phyloP scores from a whole-genome alignment of 805 yeast genomes.

The Ogataea paraovalis region DNA sequence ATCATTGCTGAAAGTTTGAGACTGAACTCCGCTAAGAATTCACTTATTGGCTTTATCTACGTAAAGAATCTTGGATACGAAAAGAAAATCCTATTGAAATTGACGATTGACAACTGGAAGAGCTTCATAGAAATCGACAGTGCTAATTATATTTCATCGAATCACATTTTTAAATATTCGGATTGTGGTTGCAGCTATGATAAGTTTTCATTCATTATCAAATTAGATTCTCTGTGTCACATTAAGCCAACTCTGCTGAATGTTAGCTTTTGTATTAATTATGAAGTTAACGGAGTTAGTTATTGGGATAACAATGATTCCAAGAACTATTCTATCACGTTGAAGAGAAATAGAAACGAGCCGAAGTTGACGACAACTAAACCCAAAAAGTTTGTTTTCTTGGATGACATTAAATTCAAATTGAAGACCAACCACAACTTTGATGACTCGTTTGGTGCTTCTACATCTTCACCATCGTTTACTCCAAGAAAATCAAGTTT shows the following conservation, averaged over 20 bases:
- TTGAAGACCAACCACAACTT: slow-evolving; percentile 29
- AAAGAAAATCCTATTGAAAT: slow-evolving; percentile 40
- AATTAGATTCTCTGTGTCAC: slow-evolving; percentile 31
- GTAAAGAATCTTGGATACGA: slow-evolving; percentile 37
- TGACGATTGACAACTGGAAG: slow-evolving; percentile 49
- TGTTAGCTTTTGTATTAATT: slow-evolving; percentile 38
- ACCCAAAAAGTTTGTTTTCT: slow-evolving; percentile 12
- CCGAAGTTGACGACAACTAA: slow-evolving; percentile 4
- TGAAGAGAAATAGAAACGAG: slow-evolving; percentile 24
- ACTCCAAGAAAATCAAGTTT: slow-evolving; percentile 6
- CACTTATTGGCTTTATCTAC: slow-evolving; percentile 38
- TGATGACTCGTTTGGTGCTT: slow-evolving; percentile 22
- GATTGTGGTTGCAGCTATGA: slow-evolving; percentile 30
- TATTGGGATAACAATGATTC: slow-evolving; percentile 41
- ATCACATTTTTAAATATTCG: slow-evolving; percentile 38
- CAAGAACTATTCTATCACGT: slow-evolving; percentile 35
- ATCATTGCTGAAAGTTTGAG: slow-evolving; percentile 35
- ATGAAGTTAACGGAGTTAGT: slow-evolving; percentile 28
- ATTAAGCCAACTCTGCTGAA: slow-evolving; percentile 21
- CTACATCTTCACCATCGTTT: slow-evolving; percentile 2
- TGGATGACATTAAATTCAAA: slow-evolving; percentile 28
- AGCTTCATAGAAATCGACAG: slow-evolving; percentile 28
- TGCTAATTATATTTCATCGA: slow-evolving; percentile 34
- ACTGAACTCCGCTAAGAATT: slow-evolving; percentile 38
- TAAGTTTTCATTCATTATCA: slow-evolving; percentile 47